Percentiles rank a stretch among this genome's conserved stretches.
Conservation (phyloP, 1,284 basidiomycete species). For the Ganoderma sinense region DNA sequence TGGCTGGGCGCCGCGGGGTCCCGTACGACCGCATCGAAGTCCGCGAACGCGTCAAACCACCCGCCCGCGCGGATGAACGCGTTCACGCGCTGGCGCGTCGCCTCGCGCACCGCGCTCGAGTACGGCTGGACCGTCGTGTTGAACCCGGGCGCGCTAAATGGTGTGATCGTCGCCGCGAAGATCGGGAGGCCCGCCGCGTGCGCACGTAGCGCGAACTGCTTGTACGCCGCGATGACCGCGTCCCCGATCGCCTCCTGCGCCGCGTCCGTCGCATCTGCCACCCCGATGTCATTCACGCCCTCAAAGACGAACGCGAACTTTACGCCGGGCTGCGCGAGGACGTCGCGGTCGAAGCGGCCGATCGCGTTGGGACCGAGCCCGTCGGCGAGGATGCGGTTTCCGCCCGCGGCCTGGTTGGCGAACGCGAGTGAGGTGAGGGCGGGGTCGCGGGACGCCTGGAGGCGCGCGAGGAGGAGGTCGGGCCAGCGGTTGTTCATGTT, state of each 20-base stretch:
- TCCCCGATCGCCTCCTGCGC: constrained; percentile 49
- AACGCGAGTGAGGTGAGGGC: constrained; percentile 46
- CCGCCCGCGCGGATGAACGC: constrained; percentile 50
- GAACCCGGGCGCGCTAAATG: constrained; percentile 47
- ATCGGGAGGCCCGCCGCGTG: constrained; percentile 52
- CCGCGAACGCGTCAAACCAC: constrained; percentile 54
- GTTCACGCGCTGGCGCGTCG: constrained; percentile 51
- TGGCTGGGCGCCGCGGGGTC: constrained; percentile 48
- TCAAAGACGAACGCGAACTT: constrained; percentile 58
- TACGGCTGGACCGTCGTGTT: constrained; percentile 46
- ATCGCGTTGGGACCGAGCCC: constrained; percentile 56
- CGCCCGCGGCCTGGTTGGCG: constrained; percentile 58
- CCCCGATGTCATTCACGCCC: constrained; percentile 61
- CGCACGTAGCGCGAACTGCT: constrained; percentile 52
- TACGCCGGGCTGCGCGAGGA: constrained; percentile 53
- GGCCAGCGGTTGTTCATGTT: constrained; percentile 55
- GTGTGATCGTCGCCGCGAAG: constrained; percentile 59
- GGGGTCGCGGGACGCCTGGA: constrained; percentile 44
- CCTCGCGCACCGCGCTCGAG: constrained; percentile 48
- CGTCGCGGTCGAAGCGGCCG: constrained; percentile 57
- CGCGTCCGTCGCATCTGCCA: constrained; percentile 42
- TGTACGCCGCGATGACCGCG: constrained; percentile 50
- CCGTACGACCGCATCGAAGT: constrained; percentile 53
- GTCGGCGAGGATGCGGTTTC: constrained; percentile 58
- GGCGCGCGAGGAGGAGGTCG: constrained; percentile 51